Base-by-base conservation (phyloP, 2,329 filamentous ascomycete genomes). In the Trichoderma guizhouense region DNA sequence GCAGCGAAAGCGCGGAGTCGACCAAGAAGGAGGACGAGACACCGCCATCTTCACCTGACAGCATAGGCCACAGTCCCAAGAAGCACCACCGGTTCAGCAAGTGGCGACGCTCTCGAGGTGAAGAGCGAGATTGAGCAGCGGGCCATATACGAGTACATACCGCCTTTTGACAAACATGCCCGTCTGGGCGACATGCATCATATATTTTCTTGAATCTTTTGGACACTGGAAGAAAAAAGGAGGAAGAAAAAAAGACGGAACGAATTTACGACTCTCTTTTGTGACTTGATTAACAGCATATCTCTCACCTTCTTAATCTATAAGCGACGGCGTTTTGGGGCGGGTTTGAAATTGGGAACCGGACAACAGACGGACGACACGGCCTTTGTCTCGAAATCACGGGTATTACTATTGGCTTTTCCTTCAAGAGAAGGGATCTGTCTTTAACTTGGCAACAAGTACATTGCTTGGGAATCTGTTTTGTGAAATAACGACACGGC, bases 1-100 rank as follows among this genome's bases (percentile, higher is more conserved):
- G 78, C 28, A 76, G 78, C 39, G 82, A 84, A 73, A 86, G 84
- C 71, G 74, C 83, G 34, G 70, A 68, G 30, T 77, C 75, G 1
- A 72, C 71, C 51, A 72, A 74, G 55, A 72, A 73, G 15, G 79
- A 81, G 2, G 79, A 80, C 11, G 79, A 81, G 12, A 81, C 80
- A 18, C 80, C 80, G 11, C 80, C 80, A 1, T 82, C 80, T 7
- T 82, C 80, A 24, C 80, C 80, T 1, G 80, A 81, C 15, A 74
- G 79, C 30, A 73, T 75, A 26, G 77, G 77, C 28, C 76, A 75
- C 69, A 77, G 74, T 71, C 76, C 73, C 62, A 80, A 78, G 70
- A 78, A 76, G 70, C 73, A 76, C 9, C 21, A 43, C 34, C 43
- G 69, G 15, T 70, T 72, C n/a, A 58, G 61, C 47, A 72, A 70